Conservation (phyloP, 179 eudicot species). For the Beta lomatogona region DNA sequence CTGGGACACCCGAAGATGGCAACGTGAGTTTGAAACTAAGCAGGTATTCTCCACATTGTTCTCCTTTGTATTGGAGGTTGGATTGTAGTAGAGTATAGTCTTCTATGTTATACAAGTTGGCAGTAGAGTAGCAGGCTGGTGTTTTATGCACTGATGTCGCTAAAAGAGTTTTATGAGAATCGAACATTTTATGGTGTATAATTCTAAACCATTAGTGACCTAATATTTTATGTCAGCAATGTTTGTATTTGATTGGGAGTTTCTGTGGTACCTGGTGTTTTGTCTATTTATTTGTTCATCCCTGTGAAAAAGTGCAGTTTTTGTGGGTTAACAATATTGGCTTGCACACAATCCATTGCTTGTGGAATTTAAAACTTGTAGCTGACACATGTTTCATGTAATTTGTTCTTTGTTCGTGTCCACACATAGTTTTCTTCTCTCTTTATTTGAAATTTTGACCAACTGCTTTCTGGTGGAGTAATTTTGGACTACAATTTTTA, state of each 20-base stretch:
- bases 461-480: not conserved
- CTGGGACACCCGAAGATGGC: constrained; percentile 98
- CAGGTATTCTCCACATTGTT: constrained; percentile 51
- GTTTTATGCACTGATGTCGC: not conserved
- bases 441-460: not conserved
- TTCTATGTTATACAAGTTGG: not conserved
- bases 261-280: not conserved
- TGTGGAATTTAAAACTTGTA: not conserved
- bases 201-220: not conserved
- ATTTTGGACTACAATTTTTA: not conserved
- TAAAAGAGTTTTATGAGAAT: not conserved
- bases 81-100: not conserved
- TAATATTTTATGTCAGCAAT: not conserved
- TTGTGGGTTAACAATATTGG: not conserved
- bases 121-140: constrained; percentile 4
- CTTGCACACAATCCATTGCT: not conserved
- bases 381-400: not conserved
- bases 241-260: not conserved
- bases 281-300: constrained; percentile 2
- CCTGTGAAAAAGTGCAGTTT: not conserved
- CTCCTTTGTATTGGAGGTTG: not conserved
- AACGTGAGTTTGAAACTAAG: constrained; percentile 90
- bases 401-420: not conserved
- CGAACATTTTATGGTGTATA: not conserved
- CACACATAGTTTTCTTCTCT: not conserved